Conservation (phyloP, 495 filamentous ascomycete species). For the Hypoxylon subgilvum region DNA sequence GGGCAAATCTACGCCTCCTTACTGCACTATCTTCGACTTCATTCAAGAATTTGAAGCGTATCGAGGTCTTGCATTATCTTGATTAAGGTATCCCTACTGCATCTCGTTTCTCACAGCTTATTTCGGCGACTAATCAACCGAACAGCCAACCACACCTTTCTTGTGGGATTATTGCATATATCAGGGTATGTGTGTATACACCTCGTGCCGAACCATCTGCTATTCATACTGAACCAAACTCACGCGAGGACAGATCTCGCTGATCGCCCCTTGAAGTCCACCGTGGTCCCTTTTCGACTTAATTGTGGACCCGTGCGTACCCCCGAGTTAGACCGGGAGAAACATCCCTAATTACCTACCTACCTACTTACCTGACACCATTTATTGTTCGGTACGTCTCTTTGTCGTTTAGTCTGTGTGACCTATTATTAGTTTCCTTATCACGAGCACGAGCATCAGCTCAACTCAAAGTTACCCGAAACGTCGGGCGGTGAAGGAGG, state of each 20-base stretch:
- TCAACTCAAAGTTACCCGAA: slow-evolving; percentile 22
- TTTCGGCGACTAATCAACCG: slow-evolving; percentile 17
- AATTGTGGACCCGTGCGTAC: background rate
- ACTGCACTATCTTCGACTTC: slow-evolving; percentile 11
- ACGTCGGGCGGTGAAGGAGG: slow-evolving; percentile 31
- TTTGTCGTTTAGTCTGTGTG: slow-evolving; percentile 41
- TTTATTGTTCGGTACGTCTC: slow-evolving; percentile 42
- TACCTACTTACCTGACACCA: too few relatives aligned
- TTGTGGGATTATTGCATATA: slow-evolving; percentile 25
- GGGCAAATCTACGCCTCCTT: slow-evolving; percentile 3
- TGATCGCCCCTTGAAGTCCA: slow-evolving; percentile 8
- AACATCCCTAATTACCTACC: too few relatives aligned
- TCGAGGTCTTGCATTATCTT: slow-evolving; percentile 33
- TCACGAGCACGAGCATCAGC: slow-evolving; percentile 17
- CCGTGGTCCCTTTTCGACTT: slow-evolving; percentile 19
- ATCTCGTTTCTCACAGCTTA: slow-evolving; percentile 16
- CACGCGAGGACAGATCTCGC: slow-evolving; percentile 31
- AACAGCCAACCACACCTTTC: slow-evolving; percentile 7
- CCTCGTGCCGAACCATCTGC: slow-evolving; percentile 7
- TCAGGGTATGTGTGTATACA: background rate
- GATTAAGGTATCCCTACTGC: slow-evolving; percentile 33
- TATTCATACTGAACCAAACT: slow-evolving; percentile 10
- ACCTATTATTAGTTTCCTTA: slow-evolving; percentile 31
- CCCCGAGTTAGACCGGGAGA: slow-evolving; percentile 10
- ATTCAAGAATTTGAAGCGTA: slow-evolving; percentile 13